Conservation (phyloP, 2,329 filamentous ascomycete species). For the Ceratocystis diversiconidia region DNA sequence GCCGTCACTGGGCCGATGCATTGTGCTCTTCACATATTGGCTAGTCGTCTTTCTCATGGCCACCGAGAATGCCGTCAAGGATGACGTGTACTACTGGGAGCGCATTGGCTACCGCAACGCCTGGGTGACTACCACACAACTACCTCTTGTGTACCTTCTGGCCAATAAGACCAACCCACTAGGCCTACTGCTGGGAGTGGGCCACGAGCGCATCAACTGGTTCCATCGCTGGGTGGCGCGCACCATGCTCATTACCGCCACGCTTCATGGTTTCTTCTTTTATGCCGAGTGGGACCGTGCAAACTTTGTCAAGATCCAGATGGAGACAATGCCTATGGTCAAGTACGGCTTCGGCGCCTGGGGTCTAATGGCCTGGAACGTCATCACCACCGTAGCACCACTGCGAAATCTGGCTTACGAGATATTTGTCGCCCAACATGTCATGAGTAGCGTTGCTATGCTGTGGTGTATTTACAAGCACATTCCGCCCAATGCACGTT, state of each 20-base stretch:
- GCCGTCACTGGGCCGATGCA: constrained; percentile 41
- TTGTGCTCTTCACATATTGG: constrained; percentile 44
- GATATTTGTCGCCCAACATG: constrained; percentile 54
- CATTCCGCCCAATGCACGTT: constrained; percentile 42
- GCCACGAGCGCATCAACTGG: constrained; percentile 59
- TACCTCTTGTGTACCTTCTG: constrained; percentile 50
- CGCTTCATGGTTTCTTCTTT: constrained; percentile 57
- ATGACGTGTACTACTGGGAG: constrained; percentile 46
- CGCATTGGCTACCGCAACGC: constrained; percentile 53
- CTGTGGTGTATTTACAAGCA: constrained; percentile 51
- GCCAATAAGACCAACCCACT: constrained; percentile 45
- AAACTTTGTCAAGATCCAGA: constrained; percentile 43
- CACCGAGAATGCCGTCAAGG: constrained; percentile 32
- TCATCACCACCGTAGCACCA: constrained; percentile 47
- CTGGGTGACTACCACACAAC: constrained; percentile 50
- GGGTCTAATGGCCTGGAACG: constrained; percentile 51
- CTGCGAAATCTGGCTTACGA: constrained; percentile 54
- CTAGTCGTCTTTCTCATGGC: constrained; percentile 45
- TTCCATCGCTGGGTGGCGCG: constrained; percentile 58
- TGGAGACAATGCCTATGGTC: constrained; percentile 48
- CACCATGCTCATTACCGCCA: constrained; percentile 52
- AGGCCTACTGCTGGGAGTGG: constrained; percentile 46
- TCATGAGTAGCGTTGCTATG: constrained; percentile 46
- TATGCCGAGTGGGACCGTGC: constrained; percentile 48
- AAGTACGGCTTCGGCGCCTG: constrained; percentile 55